Percentiles rank a stretch among this genome's conserved stretches.
phyloP scores from a whole-genome alignment of 768 basidiomycete genomes.

The Pluteus cervinus region DNA sequence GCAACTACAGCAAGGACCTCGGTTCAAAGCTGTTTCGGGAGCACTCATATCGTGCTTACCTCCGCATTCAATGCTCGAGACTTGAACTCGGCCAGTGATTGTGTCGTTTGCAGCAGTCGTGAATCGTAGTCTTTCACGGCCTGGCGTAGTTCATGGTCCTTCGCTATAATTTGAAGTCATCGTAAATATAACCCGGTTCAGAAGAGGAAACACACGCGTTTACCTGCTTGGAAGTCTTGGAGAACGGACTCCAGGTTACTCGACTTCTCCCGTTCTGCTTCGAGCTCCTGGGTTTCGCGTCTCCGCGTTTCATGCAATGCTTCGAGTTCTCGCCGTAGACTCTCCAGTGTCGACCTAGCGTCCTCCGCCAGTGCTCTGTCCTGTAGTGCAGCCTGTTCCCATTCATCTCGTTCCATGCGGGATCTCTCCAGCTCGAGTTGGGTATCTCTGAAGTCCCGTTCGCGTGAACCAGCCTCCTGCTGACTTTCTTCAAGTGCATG shows the following conservation, averaged over 20 bases:
- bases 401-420: conserved; percentile 70
- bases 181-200: not conserved
- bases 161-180: conserved; percentile 43
- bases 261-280: conserved; percentile 66
- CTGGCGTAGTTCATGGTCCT: conserved; percentile 84
- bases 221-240: conserved; percentile 92
- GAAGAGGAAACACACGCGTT: conserved; percentile 18
- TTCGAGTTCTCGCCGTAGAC: conserved; percentile 59
- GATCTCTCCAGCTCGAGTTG: conserved; percentile 85
- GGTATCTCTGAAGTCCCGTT: conserved; percentile 74
- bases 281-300: conserved; percentile 50
- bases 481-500: conserved; percentile 60
- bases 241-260: conserved; percentile 87
- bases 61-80: conserved; percentile 85
- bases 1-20: conserved; percentile 39
- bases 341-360: conserved; percentile 48
- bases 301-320: conserved; percentile 55
- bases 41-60: conserved; percentile 32
- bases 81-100: conserved; percentile 86
- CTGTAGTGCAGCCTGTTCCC: conserved; percentile 42
- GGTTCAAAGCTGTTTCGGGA: conserved; percentile 2
- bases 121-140: conserved; percentile 79
- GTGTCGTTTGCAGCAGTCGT: conserved; percentile 62
- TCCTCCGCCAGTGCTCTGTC: conserved; percentile 75
- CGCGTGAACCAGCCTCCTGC: conserved; percentile 65